Evolutionary conservation across 305 asterid species (phyloP).

Genomic region (Fraxinus floribunda): DNA sequence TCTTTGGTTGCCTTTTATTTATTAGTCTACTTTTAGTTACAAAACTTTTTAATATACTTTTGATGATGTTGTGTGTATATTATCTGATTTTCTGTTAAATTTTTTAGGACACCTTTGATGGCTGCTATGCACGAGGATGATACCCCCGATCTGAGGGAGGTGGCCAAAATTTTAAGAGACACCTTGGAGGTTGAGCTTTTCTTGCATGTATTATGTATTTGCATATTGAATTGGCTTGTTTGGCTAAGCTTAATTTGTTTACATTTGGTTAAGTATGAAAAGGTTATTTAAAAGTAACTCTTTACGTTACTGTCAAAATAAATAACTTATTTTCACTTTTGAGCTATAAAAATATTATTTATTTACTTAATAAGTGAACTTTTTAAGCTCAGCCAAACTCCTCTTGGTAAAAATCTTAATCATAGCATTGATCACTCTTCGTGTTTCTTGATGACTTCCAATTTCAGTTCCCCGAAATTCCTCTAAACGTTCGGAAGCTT

Average conservation of each 20-base stretch:
- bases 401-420: background rate
- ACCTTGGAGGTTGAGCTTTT: conserved; percentile 49
- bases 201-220: background rate
- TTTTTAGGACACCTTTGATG: conserved; percentile 66
- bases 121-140: conserved; percentile 88
- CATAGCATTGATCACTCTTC: background rate
- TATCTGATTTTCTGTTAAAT: conserved; percentile 9
- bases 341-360: background rate
- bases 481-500: conserved; percentile 68
- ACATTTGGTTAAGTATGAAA: background rate
- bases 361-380: background rate
- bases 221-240: background rate
- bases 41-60: background rate
- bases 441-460: conserved; percentile 1
- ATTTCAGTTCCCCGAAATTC: conserved; percentile 58
- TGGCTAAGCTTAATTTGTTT: background rate
- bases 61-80: background rate
- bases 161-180: conserved; percentile 56
- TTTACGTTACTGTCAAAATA: background rate
- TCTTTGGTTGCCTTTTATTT: background rate
- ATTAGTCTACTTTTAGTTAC: background rate
- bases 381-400: background rate
- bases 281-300: background rate
- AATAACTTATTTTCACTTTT: background rate
- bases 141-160: conserved; percentile 69